phyloP scores from a whole-genome alignment of 208 protist genomes.

The Crithidia acanthocephali region DNA sequence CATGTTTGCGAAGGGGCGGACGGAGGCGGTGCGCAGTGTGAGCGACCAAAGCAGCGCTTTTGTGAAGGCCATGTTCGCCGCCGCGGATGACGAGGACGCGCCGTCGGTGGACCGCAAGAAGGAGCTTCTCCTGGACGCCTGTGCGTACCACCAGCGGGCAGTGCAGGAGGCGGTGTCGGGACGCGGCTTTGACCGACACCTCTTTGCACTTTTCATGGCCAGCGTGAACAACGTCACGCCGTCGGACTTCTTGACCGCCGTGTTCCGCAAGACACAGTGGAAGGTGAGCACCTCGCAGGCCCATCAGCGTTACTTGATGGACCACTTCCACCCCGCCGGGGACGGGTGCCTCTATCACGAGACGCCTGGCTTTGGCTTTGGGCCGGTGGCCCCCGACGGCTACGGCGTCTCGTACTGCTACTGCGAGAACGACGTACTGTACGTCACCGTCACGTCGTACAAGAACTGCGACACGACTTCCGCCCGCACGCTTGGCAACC shows the following conservation, averaged over 20 bases:
- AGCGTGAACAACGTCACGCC: constrained; percentile 49
- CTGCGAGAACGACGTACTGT: constrained; percentile 66
- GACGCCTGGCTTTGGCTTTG: constrained; percentile 84
- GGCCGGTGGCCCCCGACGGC: constrained; percentile 81
- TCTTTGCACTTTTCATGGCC: constrained; percentile 89
- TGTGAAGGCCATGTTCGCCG: constrained; percentile 52
- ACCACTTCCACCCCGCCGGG: constrained; percentile 40
- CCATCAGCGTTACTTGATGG: constrained; percentile 67
- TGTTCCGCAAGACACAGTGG: constrained; percentile 72
- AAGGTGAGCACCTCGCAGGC: constrained; percentile 84
- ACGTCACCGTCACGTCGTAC: constrained; percentile 84
- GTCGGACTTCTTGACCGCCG: constrained; percentile 67
- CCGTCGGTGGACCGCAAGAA: constrained; percentile 30
- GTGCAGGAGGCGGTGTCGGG: constrained; percentile 73
- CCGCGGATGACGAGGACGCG: constrained; percentile 19
- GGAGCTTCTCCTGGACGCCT: constrained; percentile 56
- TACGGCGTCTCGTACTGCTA: constrained; percentile 93
- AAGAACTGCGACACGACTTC: constrained; percentile 55
- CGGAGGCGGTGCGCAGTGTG: constrained; percentile 82
- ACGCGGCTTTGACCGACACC: constrained; percentile 83
- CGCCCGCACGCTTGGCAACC: constrained; percentile 36
- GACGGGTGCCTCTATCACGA: constrained; percentile 41
- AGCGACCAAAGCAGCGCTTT: constrained; percentile 51
- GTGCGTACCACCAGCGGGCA: constrained; percentile 53
- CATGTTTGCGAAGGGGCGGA: constrained; percentile 72